Evolutionary conservation across 495 filamentous ascomycete species (phyloP).

Genomic region (Talaromyces nanjingensis): DNA sequence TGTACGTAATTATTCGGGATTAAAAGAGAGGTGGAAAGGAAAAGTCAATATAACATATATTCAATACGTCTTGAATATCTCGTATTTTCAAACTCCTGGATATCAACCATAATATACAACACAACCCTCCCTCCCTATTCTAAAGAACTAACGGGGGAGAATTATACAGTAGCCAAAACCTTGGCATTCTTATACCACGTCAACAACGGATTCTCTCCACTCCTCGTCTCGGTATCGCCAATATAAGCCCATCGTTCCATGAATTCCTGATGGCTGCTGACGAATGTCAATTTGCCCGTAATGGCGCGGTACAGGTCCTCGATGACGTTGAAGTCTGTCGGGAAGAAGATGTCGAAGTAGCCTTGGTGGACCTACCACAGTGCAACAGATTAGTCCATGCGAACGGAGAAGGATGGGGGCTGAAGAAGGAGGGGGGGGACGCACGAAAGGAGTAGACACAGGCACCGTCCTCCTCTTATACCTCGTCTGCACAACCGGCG

Average conservation of each 20-base stretch:
- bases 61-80: not conserved
- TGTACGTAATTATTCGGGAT: not conserved
- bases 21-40: not conserved
- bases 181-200: slow-evolving; percentile 93
- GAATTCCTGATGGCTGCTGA: slow-evolving; percentile 85
- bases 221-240: slow-evolving; percentile 79
- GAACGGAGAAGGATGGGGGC: no score
- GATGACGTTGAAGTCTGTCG: slow-evolving; percentile 83
- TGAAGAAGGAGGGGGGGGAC: no score
- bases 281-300: slow-evolving; percentile 82
- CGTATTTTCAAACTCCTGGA: not conserved
- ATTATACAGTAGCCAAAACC: slow-evolving; percentile 73
- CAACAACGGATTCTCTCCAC: slow-evolving; percentile 88
- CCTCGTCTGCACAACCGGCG: slow-evolving; percentile 91
- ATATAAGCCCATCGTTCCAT: slow-evolving; percentile 80
- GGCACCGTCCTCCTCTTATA: slow-evolving; percentile 80
- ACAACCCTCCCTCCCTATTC: no score
- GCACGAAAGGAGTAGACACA: slow-evolving; percentile 83
- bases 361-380: slow-evolving; percentile 78
- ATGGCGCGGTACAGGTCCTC: slow-evolving; percentile 86
- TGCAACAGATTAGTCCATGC: not conserved
- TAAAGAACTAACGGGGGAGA: no score
- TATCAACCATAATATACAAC: not conserved
- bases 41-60: not conserved
- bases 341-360: slow-evolving; percentile 98